These are phyloP conservation scores for Cordyceps cateniannulata DNA, from an alignment of 2,329 filamentous ascomycete species.

Conservation along the genomic window DNA sequence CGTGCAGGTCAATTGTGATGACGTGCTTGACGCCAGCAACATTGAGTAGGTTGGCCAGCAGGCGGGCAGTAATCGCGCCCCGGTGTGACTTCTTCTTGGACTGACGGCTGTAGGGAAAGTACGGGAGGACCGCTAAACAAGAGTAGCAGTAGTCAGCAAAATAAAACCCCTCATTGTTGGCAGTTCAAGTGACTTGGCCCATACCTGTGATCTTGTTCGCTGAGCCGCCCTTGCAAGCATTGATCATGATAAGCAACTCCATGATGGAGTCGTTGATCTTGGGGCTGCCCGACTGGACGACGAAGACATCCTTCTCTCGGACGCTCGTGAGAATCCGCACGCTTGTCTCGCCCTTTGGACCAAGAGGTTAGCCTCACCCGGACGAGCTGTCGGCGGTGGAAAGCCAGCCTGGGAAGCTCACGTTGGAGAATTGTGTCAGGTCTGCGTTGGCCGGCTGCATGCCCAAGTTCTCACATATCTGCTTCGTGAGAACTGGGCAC, in stretches of 20 bases:
- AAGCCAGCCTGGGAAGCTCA: slow-evolving; percentile 33
- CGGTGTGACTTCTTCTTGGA: slow-evolving; percentile 98
- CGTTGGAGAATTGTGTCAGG: slow-evolving; percentile 65
- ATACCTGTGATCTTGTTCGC: slow-evolving; percentile 92
- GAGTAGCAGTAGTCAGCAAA: not conserved
- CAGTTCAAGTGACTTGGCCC: not conserved
- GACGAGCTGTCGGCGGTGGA: slow-evolving; percentile 2
- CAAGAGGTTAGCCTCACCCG: slow-evolving; percentile 15
- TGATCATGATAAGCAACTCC: slow-evolving; percentile 99
- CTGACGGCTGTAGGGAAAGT: slow-evolving; percentile 98
- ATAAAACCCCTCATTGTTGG: not conserved
- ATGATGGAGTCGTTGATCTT: slow-evolving; percentile 99
- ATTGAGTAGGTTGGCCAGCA: slow-evolving; percentile 90
- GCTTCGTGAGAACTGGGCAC: slow-evolving; percentile 56
- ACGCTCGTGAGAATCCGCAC: slow-evolving; percentile 68
- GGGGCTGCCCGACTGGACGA: slow-evolving; percentile 91
- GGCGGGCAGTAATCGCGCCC: slow-evolving; percentile 91
- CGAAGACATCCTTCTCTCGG: slow-evolving; percentile 97
- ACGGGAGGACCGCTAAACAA: slow-evolving; percentile 69
- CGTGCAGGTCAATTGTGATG: slow-evolving; percentile 93
- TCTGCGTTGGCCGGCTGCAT: slow-evolving; percentile 59
- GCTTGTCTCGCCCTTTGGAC: slow-evolving; percentile 58
- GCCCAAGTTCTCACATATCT: slow-evolving; percentile 63
- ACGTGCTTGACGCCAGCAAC: slow-evolving; percentile 96
- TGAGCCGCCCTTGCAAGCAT: slow-evolving; percentile 94